Conservation (phyloP, 306 rosid species). For the Inga oerstediana region DNA sequence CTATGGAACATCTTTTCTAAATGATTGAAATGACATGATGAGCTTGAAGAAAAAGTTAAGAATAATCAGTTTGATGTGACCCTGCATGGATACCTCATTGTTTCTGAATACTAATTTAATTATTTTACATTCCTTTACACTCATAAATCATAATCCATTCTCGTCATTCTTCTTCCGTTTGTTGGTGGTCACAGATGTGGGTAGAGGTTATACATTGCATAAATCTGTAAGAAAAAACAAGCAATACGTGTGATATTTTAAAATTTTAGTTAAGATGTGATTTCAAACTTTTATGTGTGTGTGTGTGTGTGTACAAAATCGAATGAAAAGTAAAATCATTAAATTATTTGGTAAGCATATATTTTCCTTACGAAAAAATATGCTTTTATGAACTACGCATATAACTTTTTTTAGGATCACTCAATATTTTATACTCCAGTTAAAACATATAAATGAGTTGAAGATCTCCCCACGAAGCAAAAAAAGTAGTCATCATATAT, state of each 20-base stretch:
- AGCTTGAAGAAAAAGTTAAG: neutral
- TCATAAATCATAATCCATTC: neutral
- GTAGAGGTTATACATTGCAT: neutral
- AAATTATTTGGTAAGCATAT: neutral
- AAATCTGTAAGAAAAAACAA: too few relatives aligned
- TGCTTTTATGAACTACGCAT: neutral
- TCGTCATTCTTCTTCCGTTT: neutral
- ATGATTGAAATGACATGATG: slow-evolving; percentile 1
- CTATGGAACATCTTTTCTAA: neutral
- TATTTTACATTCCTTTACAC: neutral
- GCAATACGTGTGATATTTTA: too few relatives aligned
- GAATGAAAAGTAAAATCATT: too few relatives aligned
- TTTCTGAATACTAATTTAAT: neutral
- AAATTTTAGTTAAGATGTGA: too few relatives aligned
- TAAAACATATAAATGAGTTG: neutral
- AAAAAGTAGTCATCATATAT: too few relatives aligned
- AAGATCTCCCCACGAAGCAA: neutral
- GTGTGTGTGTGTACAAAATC: too few relatives aligned
- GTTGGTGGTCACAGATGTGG: neutral
- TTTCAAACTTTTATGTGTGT: too few relatives aligned
- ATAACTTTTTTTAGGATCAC: neutral
- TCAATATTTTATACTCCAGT: neutral
- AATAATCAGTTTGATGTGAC: neutral
- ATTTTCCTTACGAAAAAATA: neutral
- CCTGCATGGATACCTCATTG: neutral